Evolutionary conservation across 2,329 filamentous ascomycete species (phyloP), one percentile per base, ranked within the genome.

Genomic region (Calonectria ilicicola): DNA sequence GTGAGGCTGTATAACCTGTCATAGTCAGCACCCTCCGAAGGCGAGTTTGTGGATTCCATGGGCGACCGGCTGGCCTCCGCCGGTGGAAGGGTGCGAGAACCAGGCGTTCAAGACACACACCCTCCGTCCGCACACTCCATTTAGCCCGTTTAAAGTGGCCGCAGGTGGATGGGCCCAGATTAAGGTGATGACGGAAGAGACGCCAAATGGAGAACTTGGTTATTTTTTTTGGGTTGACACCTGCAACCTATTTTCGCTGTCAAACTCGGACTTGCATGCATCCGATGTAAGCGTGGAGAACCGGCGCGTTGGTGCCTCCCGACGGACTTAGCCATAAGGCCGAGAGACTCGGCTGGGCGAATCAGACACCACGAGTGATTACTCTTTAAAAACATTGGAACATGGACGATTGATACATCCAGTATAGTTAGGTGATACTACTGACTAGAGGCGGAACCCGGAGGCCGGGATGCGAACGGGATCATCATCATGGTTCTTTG

Each of bases 351-450:
- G 62, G 62, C 51, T 40, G 29, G 40, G 15, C 64, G 35, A 67
- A 66, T 56, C 14, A 56, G 12, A 27, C 42, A 60, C 23, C 14
- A 15, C 21, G 35, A 49, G n/a, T 32, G 40, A 32, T 42, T 40
- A 2, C 53, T 71, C 56, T 65, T 64, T n/a, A 66, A 47, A 42
- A 14, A 14, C 42, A 38, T 47, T 53, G 17, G 26, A 32, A 42
- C 42, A 72, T 66, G 35, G 70, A 65, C 68, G 65, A 69, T 70
- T 74, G 51, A 74, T 73, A 74, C 72, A 77, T 74, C 75, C 47
- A 51, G 46, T 44, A 51, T 60, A 32, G 40, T 63, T 44, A 38
- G 53, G 56, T 60, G 26, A 51, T 27, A 46, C 32, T 72, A n/a
- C 62, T 23, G 17, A 35, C 26, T 67, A 51, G 40, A 40, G 40